Evolutionary conservation across 1,284 basidiomycete genomes (phyloP), one percentile per base, ranked within the genome.

Genomic region (Melampsora americana): DNA sequence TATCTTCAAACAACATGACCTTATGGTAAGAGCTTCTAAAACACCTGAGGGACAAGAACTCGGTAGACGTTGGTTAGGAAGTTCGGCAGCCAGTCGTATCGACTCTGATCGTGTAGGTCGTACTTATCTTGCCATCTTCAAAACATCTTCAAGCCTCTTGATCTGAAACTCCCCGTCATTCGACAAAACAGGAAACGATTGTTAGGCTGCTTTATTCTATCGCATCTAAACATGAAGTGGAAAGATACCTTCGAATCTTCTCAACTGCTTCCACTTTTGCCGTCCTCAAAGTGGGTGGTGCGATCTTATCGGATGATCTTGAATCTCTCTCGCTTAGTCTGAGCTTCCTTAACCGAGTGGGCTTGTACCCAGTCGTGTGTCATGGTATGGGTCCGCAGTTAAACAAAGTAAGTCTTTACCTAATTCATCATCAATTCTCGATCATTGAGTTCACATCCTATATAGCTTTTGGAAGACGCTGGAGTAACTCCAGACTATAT

Each of bases 381-480:
- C 94, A 97, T 85, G 94, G 94, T 68, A 94, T 90, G 78, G 93
- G 93, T n/a, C 93, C 93, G 53, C 93, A 95, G 83, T 85, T 95
- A 82, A 83, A 69, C 78, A 83, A 78, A 77, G 14, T 46, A 48
- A 68, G 9, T n/a, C 1, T 16, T n/a, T n/a, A 30, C 14, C 42
- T 42, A 12, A 42, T 42, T 42, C 14, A 11, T 42, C 42, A 9
- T 42, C 12, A 12, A 12, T 12, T 42, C 11, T 42, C 42, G 12
- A 42, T 42, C 11, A 42, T 18, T 59, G 53, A 6, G 0, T 62
- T 18, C 5, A 7, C 16, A 39, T 59, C 18, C 32, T 26, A n/a
- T 4, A 16, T 89, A 90, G 79, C 91, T 95, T 79, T 89, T 97
- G 79, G 93, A 96, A 82, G 84, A 88, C 32, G 93, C 92, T 81